Base-by-base conservation (phyloP, 1,139 yeast species). In the Pichia sp. region DNA sequence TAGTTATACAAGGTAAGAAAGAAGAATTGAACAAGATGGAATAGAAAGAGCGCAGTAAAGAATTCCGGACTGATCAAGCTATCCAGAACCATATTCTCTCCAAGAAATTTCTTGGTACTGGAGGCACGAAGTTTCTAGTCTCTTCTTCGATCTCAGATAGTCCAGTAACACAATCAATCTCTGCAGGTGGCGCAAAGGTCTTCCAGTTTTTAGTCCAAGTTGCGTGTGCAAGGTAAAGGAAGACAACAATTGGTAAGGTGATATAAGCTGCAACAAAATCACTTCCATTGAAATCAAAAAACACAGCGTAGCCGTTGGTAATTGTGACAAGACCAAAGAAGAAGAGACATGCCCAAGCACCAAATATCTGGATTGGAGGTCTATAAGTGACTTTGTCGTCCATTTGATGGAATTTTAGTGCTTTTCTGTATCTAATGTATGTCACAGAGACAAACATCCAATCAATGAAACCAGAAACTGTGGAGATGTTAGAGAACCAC, bases 181-280 rank as follows among this genome's bases (percentile, higher is more conserved):
- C 64, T 35, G 63, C 65, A 15, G 62, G 53, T 14, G 72, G 72
- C 8, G 52, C 60, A 29, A 65, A 51, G 58, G 46, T n/a, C 22
- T 33, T 42, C 33, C 34, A 50, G 34, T 49, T 59, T 18, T 63
- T 66, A 8, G 59, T 50, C 43, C 53, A 58, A 23, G 63, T 54
- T n/a, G 47, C 43, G 37, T 53, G 56, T 2, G 45, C 76, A 18
- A 63, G 38, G 50, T 71, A 76, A 29, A 75, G 58, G 11, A 56
- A 61, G 0, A 70, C 20, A 33, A 76, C 67, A 27, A 75, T 63
- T 20, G 82, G 83, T 37, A 77, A 52, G 1, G 81, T 74, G 44
- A 77, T 64, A 56, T 77, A 77, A 7, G 81, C 74, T 17, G 82
- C 80, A 37, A 77, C 58, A 49, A 77, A 77, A 52, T 72, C 74